A percentile compares a stretch with the other conserved stretches of the same genome.
Evolutionary conservation across 495 filamentous ascomycete species (phyloP).

Genomic region (Trypethelium eluteriae): DNA sequence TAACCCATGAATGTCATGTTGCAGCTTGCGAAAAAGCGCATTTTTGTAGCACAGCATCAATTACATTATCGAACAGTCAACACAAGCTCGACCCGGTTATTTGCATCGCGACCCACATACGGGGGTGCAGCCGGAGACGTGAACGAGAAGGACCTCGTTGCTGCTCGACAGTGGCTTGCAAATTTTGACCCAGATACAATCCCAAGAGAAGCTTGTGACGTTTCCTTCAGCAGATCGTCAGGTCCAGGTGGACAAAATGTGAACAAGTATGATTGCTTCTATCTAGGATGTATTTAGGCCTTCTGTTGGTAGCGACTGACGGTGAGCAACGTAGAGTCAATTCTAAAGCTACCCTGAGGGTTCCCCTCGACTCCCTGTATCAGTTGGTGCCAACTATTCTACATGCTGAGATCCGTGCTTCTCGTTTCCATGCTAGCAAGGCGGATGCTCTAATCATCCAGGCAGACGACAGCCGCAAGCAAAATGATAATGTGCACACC

Average conservation of each 20-base stretch:
- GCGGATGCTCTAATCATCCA: constrained; percentile 61
- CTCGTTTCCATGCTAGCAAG: constrained; percentile 60
- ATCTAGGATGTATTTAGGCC: background rate
- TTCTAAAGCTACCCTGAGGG: constrained; percentile 77
- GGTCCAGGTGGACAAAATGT: constrained; percentile 94
- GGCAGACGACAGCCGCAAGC: constrained; percentile 58
- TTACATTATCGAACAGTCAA: background rate
- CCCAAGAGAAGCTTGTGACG: constrained; percentile 54
- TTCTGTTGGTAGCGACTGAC: background rate
- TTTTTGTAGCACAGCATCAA: background rate
- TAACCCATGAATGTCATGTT: no score
- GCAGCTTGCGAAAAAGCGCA: background rate
- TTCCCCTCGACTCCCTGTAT: constrained; percentile 51
- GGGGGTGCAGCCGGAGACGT: constrained; percentile 1
- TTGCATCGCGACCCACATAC: background rate
- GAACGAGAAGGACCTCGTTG: constrained; percentile 53
- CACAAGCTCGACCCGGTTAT: background rate
- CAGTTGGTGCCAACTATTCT: constrained; percentile 60
- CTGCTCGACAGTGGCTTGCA: constrained; percentile 69
- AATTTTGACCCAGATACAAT: constrained; percentile 56
- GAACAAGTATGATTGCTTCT: constrained; percentile 65
- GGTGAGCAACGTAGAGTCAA: constrained; percentile 57
- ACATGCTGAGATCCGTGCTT: constrained; percentile 53
- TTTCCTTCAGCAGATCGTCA: constrained; percentile 76
- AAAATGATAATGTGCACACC: constrained; percentile 54